Conservation (phyloP, 2,329 filamentous ascomycete genomes). For the Decorospora gaudefroyi region DNA sequence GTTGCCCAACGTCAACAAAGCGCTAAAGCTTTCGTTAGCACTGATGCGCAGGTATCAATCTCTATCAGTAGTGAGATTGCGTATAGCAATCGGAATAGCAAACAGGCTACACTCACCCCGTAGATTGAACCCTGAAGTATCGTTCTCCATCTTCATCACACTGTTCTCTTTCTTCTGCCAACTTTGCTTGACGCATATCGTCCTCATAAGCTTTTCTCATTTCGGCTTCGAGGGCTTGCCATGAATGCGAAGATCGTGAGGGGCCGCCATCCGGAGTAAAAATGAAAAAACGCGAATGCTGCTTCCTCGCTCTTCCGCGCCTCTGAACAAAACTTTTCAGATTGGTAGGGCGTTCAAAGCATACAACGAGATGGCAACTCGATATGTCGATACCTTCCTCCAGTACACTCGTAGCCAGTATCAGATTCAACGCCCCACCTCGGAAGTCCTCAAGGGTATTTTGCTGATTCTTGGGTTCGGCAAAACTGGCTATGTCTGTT, state of each 20-base stretch:
- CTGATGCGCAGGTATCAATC: not conserved
- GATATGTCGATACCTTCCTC: constrained; percentile 66
- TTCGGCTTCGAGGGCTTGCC: constrained; percentile 69
- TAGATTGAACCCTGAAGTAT: constrained; percentile 28
- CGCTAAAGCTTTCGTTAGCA: constrained; percentile 50
- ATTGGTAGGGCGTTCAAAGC: constrained; percentile 65
- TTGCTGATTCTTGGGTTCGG: constrained; percentile 54
- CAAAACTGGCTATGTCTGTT: constrained; percentile 56
- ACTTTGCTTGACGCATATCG: constrained; percentile 59
- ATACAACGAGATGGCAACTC: constrained; percentile 67
- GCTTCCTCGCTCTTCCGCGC: constrained; percentile 64
- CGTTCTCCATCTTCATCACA: constrained; percentile 54
- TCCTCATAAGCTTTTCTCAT: constrained; percentile 74
- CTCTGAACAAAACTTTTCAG: constrained; percentile 69
- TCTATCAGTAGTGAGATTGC: not conserved
- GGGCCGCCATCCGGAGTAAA: constrained; percentile 49
- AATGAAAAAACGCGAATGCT: constrained; percentile 60
- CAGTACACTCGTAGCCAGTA: constrained; percentile 62
- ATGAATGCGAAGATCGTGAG: constrained; percentile 54
- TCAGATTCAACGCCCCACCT: constrained; percentile 59
- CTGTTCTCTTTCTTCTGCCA: constrained; percentile 52
- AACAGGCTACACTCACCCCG: constrained; percentile 32
- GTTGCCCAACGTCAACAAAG: constrained; percentile 71
- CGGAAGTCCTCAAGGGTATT: constrained; percentile 60
- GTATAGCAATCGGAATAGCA: not conserved